Evolutionary conservation across 2,329 filamentous ascomycete genomes (phyloP), one percentile per base, ranked within the genome.

Genomic region (Cytospora schulzeri): DNA sequence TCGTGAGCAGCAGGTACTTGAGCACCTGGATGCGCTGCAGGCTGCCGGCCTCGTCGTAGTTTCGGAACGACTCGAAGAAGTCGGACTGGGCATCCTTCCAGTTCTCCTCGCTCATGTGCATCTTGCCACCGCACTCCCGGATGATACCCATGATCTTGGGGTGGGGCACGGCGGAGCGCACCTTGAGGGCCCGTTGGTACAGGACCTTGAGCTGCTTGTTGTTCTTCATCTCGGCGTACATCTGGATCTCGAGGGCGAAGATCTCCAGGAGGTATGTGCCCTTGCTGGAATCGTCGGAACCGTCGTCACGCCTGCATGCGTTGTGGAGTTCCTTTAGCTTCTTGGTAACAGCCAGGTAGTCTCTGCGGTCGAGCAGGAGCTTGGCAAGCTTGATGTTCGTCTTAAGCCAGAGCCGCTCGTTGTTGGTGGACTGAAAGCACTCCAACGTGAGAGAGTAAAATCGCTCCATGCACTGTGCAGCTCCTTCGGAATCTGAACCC

Each of bases 31-130:
- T 98, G 56, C 95, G 88, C 77, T 98, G 94, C 72, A 97, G 85
- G 29, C 93, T 97, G 54, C 95, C 95, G 50, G 95, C 95, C 81
- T 99, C 95, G 75, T 99, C 95, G 79, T 98, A 99, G 80, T 97
- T 98, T 64, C 93, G 91, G 82, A 99, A 99, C 1, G 94, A 96
- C 76, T 99, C 95, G 77, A 97, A 97, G 78, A 99, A 99, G 80
- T 98, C 95, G 71, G 89, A 94, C 78, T 98, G 93, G 1, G 95
- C 95, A 73, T 93, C 92, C 76, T 95, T 92, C 95, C 95, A 99
- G 76, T 98, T 98, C 80, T 98, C 95, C 82, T 99, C 95, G 76
- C 91, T 95, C 95, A 99, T 98, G 80, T 98, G 93, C 95, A 99
- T 99, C 83, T 99, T 99, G 71, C 95, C 95, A 72, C 95, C 95